A percentile compares a stretch with the other conserved stretches of the same genome.
These are phyloP conservation scores for Striga hermonthica DNA, from an alignment of 305 asterid species.

Conservation along the genomic window DNA sequence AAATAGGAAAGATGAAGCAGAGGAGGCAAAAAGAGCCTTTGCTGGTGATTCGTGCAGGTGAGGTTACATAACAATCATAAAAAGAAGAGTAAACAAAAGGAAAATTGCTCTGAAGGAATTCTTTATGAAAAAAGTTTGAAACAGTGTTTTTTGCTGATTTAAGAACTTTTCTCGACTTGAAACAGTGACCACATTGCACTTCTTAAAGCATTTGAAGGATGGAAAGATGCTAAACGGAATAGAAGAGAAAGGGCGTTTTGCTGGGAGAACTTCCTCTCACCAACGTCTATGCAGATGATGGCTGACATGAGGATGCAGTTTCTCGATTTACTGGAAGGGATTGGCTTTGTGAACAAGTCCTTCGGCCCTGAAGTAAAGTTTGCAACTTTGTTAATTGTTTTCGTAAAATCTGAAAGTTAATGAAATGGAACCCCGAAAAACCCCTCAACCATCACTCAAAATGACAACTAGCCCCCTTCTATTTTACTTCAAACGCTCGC, in stretches of 20 bases:
- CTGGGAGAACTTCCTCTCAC: slow-evolving; percentile 88
- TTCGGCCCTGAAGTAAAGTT: slow-evolving; percentile 57
- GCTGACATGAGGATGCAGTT: slow-evolving; percentile 88
- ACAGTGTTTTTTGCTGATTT: slow-evolving; percentile 10
- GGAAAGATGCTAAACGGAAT: slow-evolving; percentile 72
- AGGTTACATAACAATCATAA: slow-evolving; percentile 24
- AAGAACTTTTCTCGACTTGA: slow-evolving; percentile 23
- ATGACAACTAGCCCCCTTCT: background rate
- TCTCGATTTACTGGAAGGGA: slow-evolving; percentile 73
- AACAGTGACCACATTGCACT: slow-evolving; percentile 92
- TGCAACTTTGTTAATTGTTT: slow-evolving; percentile 26
- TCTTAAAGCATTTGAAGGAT: slow-evolving; percentile 90
- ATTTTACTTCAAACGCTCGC: background rate
- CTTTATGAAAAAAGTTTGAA: background rate
- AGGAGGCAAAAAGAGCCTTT: slow-evolving; percentile 80
- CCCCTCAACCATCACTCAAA: background rate
- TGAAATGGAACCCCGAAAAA: background rate
- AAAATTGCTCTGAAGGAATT: background rate
- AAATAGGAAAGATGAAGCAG: slow-evolving; percentile 82
- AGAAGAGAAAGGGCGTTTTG: slow-evolving; percentile 68
- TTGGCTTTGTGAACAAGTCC: slow-evolving; percentile 83
- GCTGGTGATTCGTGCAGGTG: slow-evolving; percentile 98
- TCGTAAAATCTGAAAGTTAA: background rate
- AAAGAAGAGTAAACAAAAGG: too few relatives aligned
- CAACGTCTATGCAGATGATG: slow-evolving; percentile 78